Conservation (phyloP, 1,139 yeast species). For the Taphrina sp. region DNA sequence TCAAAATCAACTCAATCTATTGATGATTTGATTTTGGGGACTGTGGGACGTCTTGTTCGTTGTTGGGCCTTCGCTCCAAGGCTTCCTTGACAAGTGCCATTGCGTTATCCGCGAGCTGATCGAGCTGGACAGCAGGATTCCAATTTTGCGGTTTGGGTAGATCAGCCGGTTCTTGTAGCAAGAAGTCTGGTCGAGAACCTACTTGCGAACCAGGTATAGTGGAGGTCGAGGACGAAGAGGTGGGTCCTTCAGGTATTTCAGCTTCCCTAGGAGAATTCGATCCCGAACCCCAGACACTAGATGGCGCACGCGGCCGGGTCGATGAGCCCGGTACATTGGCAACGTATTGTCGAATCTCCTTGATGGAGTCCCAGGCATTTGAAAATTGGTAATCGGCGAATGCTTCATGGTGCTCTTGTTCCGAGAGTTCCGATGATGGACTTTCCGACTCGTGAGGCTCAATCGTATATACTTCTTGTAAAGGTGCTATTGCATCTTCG, state of each 20-base stretch:
- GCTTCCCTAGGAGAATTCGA: slow-evolving; percentile 27
- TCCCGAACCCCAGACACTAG: slow-evolving; percentile 20
- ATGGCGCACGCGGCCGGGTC: slow-evolving; percentile 25
- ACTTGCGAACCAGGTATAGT: slow-evolving; percentile 16
- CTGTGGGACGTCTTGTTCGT: too few species aligned
- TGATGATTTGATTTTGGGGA: too few species aligned
- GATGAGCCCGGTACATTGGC: slow-evolving; percentile 14
- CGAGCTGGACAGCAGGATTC: slow-evolving; percentile 27
- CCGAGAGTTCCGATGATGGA: slow-evolving; percentile 12
- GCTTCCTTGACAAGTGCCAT: slow-evolving; percentile 8
- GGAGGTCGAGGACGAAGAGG: neutral
- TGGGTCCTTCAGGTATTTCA: slow-evolving; percentile 20
- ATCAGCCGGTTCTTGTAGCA: slow-evolving; percentile 19
- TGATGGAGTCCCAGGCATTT: slow-evolving; percentile 29
- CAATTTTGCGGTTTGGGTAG: slow-evolving; percentile 28
- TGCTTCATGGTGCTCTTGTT: neutral
- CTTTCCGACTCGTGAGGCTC: slow-evolving; percentile 2
- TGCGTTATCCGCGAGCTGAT: slow-evolving; percentile 15
- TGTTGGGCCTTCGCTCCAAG: neutral
- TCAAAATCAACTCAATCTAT: too few species aligned
- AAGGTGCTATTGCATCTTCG: slow-evolving; percentile 30
- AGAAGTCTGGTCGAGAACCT: slow-evolving; percentile 12
- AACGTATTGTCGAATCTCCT: slow-evolving; percentile 18
- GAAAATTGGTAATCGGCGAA: slow-evolving; percentile 15
- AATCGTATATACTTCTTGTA: slow-evolving; percentile 20